A percentile compares a stretch with the other conserved stretches of the same genome.
Conservation (phyloP, 768 basidiomycete genomes). For the Russula sp. region DNA sequence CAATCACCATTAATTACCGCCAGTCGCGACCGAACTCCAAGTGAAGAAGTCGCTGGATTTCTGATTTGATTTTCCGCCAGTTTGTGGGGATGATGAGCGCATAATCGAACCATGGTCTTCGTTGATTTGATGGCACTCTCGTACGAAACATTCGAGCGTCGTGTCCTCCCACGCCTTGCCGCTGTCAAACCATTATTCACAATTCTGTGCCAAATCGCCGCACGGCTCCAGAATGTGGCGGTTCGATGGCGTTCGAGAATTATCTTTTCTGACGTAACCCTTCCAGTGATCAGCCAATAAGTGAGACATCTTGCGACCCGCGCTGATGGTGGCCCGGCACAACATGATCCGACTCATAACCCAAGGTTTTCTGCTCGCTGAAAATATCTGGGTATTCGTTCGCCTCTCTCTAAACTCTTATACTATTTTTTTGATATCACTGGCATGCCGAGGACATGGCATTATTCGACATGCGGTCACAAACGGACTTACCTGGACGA, state of each 20-base stretch:
- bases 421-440: not conserved
- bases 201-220: conserved; percentile 1
- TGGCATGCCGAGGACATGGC: not conserved
- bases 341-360: not conserved
- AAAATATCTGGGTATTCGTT: not conserved
- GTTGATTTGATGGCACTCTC: not conserved
- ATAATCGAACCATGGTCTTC: not conserved
- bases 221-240: conserved; percentile 14
- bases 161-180: conserved; percentile 12
- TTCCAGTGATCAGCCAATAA: not conserved
- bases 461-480: not conserved
- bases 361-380: not conserved
- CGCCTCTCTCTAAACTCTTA: not conserved
- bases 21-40: not conserved
- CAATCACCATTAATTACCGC: too few species aligned
- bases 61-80: not conserved
- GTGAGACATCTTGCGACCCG: not conserved
- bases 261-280: conserved; percentile 1
- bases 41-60: not conserved
- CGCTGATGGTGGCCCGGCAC: not conserved
- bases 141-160: conserved; percentile 15
- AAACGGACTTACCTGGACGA: not conserved
- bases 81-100: not conserved
- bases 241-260: conserved; percentile 15
- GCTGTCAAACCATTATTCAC: not conserved